These are phyloP conservation scores for Euphorbia peplus DNA, from an alignment of 345 rosid genomes.

Conservation along the genomic window DNA sequence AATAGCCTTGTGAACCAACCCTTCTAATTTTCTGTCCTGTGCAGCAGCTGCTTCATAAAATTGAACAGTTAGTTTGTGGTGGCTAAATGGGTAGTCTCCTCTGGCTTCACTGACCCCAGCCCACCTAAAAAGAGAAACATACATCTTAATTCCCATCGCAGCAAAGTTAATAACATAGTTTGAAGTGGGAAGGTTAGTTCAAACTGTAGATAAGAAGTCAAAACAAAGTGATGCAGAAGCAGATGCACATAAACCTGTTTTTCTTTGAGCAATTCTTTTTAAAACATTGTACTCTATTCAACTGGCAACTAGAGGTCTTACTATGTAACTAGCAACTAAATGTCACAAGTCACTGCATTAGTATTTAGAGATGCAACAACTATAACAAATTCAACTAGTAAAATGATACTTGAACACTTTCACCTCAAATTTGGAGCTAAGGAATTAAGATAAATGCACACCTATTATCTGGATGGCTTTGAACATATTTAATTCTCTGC, in stretches of 20 bases:
- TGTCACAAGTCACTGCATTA: background rate
- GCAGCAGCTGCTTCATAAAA: conserved; percentile 97
- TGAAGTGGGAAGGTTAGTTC: background rate
- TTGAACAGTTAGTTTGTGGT: conserved; percentile 96
- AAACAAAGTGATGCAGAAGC: conserved; percentile 1
- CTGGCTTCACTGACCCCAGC: conserved; percentile 93
- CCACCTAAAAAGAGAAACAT: conserved; percentile 66
- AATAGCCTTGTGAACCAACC: conserved; percentile 91
- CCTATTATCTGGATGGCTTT: conserved; percentile 68
- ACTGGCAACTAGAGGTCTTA: background rate
- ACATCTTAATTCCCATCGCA: conserved; percentile 16
- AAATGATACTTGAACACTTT: background rate
- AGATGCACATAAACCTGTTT: background rate
- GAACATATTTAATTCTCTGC: conserved; percentile 81
- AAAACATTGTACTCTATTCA: background rate
- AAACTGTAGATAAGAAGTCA: background rate
- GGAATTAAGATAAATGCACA: conserved; percentile 24
- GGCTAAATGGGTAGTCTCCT: conserved; percentile 99
- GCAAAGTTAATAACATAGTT: conserved; percentile 9
- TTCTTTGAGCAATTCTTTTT: background rate
- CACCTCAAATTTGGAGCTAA: background rate
- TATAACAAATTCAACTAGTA: conserved; percentile 7
- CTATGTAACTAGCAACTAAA: background rate
- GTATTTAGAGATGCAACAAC: conserved; percentile 10
- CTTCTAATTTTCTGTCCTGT: conserved; percentile 96